These are phyloP conservation scores for Mycena amicta DNA, from an alignment of 768 basidiomycete genomes.

Conservation along the genomic window DNA sequence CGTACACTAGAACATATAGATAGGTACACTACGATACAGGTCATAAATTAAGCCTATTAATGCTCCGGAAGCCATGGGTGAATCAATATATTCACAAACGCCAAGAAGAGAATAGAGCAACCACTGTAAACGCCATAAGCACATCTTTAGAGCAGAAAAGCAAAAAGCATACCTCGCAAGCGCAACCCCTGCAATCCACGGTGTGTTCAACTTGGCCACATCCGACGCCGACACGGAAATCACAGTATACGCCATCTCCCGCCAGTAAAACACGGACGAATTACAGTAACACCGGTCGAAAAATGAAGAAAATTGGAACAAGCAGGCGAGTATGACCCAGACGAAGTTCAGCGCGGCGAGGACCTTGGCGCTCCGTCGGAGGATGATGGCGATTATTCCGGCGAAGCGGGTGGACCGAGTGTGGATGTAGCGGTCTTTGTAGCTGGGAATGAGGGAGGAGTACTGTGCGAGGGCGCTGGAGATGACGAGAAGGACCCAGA, in stretches of 20 bases:
- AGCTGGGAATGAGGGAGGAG: conserved; percentile 18
- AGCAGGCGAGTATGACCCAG: conserved; percentile 28
- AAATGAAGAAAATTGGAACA: conserved; percentile 31
- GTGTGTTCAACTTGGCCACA: conserved; percentile 8
- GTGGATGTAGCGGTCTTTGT: conserved; percentile 16
- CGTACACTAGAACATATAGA: no score
- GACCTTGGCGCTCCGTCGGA: conserved; percentile 27
- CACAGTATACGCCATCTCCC: conserved; percentile 25
- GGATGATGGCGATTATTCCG: conserved; percentile 24
- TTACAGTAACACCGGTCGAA: conserved; percentile 32
- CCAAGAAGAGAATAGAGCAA: conserved; percentile 17
- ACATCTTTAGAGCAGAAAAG: background rate
- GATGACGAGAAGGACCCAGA: conserved; percentile 33
- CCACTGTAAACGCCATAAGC: no score
- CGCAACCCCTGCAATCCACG: conserved; percentile 16
- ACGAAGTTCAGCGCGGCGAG: conserved; percentile 27
- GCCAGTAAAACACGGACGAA: conserved; percentile 25
- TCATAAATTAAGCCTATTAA: no score
- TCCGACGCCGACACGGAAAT: conserved; percentile 16
- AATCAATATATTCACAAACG: conserved; percentile 13
- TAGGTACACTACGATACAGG: no score
- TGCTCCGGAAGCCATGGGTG: conserved; percentile 18
- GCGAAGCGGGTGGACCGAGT: conserved; percentile 31
- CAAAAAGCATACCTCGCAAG: conserved; percentile 3
- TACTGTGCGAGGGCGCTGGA: conserved; percentile 32